A percentile compares a stretch with the other conserved stretches of the same genome.
Conservation (phyloP, 371 early-diverging fungal genomes). For the Saksenaea vasiformis region DNA sequence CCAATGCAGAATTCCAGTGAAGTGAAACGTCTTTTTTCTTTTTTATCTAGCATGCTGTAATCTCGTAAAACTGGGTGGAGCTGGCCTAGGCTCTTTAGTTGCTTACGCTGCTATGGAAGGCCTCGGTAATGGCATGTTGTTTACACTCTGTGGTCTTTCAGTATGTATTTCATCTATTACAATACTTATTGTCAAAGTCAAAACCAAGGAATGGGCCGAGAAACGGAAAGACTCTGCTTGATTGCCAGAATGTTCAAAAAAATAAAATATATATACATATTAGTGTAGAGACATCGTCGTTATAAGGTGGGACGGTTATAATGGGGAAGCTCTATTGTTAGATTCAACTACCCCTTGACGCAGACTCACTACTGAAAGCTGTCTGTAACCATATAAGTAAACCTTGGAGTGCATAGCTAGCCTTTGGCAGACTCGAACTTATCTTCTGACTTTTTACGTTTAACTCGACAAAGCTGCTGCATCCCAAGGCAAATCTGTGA, state of each 20-base stretch:
- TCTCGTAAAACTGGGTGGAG: constrained; percentile 36
- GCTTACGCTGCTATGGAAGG: constrained; percentile 32
- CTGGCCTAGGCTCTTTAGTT: constrained; percentile 43
- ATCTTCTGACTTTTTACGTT: too few relatives aligned
- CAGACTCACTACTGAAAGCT: too few relatives aligned
- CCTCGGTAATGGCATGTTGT: constrained; percentile 32
- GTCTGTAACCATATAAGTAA: too few relatives aligned
- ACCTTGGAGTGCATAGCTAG: too few relatives aligned
- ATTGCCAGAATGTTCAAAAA: neutral
- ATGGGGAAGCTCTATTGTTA: too few relatives aligned
- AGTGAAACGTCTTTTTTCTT: neutral
- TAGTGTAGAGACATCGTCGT: too few relatives aligned
- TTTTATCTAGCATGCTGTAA: constrained; percentile 39
- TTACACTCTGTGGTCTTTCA: constrained; percentile 30
- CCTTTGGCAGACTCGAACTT: too few relatives aligned
- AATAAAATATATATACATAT: too few relatives aligned
- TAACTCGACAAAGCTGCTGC: too few relatives aligned
- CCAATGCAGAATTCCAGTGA: neutral
- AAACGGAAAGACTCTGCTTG: neutral
- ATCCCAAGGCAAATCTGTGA: too few relatives aligned
- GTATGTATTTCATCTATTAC: constrained; percentile 12
- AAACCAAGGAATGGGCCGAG: constrained; percentile 25
- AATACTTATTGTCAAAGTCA: constrained; percentile 18
- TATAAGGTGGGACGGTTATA: too few relatives aligned
- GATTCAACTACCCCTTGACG: too few relatives aligned